Evolutionary conservation across 2,329 filamentous ascomycete genomes (phyloP), one percentile per base, ranked within the genome.

Genomic region (Arthrobotrys sinensis): DNA sequence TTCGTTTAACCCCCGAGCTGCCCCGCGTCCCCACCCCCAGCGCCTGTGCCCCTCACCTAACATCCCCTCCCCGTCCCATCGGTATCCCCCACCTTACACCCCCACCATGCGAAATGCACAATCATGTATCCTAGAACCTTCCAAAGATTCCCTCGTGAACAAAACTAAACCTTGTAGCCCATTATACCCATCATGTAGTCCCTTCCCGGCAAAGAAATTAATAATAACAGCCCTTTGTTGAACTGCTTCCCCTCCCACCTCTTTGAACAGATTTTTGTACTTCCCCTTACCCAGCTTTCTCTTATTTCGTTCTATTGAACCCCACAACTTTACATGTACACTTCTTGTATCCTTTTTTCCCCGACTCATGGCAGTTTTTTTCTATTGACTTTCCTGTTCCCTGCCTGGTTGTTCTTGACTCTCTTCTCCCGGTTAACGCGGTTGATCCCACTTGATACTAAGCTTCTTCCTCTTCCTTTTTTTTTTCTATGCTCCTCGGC

Each of bases 101-200:
- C 53, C 40, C 38, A 70, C 52, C 43, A 72, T 68, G 67, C 67
- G 53, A 68, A 68, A 78, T 78, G 75, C 75, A 78, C 75, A 68
- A 78, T 78, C 75, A 78, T 78, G 75, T 78, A 78, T 67, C 67
- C 62, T 78, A 72, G 65, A 78, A 69, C 45, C 48, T 48, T 48
- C 66, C 28, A 52, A 53, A 55, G 43, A 40, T 62, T 68, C 62
- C 53, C 53, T 64, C 53, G 68, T 69, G 62, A 34, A 28, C 48
- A 60, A 78, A 69, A 46, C 66, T 78, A 72, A 78, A 78, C 6
- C 66, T 78, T 78, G 75, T 78, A 78, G 75, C 75, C 65, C 75
- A 62, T 72, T 78, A 78, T 78, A 78, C 75, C 75, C 75, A 72
- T 78, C 75, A 71, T 78, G 75, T 78, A 78, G n/a, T 70, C 73